Evolutionary conservation across 2,329 filamentous ascomycete genomes (phyloP).

Genomic region (Coniochaeta prunicola): DNA sequence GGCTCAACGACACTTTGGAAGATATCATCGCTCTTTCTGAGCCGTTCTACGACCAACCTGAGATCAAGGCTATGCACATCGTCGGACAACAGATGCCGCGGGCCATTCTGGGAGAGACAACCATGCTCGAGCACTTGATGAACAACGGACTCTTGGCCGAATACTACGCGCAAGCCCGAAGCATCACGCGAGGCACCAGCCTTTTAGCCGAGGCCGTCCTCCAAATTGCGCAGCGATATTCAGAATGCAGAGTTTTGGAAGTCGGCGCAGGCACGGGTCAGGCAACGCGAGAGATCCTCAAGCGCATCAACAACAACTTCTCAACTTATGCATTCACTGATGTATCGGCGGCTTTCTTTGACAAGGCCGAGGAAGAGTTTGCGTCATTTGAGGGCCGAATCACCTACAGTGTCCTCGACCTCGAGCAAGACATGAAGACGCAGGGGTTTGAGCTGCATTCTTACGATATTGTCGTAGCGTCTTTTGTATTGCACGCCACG

Average conservation of each 20-base stretch:
- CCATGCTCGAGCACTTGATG: slow-evolving; percentile 20
- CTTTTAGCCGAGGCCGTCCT: slow-evolving; percentile 28
- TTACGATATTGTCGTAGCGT: slow-evolving; percentile 24
- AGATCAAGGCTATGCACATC: no score
- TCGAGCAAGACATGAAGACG: slow-evolving; percentile 15
- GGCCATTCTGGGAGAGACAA: no score
- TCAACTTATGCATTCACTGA: slow-evolving; percentile 33
- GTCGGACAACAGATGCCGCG: no score
- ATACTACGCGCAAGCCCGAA: slow-evolving; percentile 17
- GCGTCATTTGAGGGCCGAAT: slow-evolving; percentile 17
- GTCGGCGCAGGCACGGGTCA: slow-evolving; percentile 30
- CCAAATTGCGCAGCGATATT: no score
- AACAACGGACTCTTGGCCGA: slow-evolving; percentile 7
- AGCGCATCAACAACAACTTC: slow-evolving; percentile 17
- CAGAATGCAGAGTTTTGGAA: slow-evolving; percentile 25
- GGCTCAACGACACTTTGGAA: no score
- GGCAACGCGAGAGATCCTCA: slow-evolving; percentile 23
- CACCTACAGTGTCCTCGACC: slow-evolving; percentile 17
- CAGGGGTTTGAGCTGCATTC: slow-evolving; percentile 22
- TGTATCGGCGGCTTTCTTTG: slow-evolving; percentile 29
- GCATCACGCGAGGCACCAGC: slow-evolving; percentile 28
- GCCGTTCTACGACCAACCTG: no score
- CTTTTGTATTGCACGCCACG: slow-evolving; percentile 21
- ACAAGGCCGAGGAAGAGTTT: slow-evolving; percentile 23
- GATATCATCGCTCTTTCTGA: no score